Base-by-base conservation (phyloP, 768 basidiomycete genomes). In the Pleurotus cornucopiae region DNA sequence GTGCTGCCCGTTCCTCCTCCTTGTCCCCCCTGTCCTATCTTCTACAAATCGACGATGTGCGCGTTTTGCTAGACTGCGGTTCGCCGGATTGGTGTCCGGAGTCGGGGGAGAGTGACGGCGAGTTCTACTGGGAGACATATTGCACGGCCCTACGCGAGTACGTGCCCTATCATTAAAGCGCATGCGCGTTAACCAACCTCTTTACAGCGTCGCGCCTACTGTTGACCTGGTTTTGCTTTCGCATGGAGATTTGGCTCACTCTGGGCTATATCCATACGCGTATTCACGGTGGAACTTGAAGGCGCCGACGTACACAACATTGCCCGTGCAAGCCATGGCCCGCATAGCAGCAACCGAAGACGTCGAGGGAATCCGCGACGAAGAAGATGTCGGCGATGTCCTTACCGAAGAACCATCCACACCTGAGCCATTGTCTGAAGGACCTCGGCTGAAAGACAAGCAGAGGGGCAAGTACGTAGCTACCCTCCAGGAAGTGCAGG, bases 321-420 rank as follows among this genome's bases (percentile, higher is more conserved):
- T 98, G 23, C 96, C 96, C 38, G 94, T 97, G 0, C 92, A 95
- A 62, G 93, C 95, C 55, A 96, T 94, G 88, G 96, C 91, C 3
- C 81, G 92, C 34, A 91, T 98, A 43, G 92, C 92, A 13, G 88
- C 90, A 2, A 81, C 88, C 5, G 93, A 98, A 69, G 94, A 97
- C 64, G 81, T 88, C 1, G 91, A 94, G 62, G 84, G 85, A 12
- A 79, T 93, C 14, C 77, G 88, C 43, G 86, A 87, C 45, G 88
- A 93, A 66, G 80, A 90, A 62, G 83, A 86, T 57, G 72, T 90
- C 13, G 78, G 76, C n/a, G 79, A 81, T 39, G 71, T 71, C 18
- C 61, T 58, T 5, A 58, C 58, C 11, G 63, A 64, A 30, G 63
- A 63, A 4, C 53, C 62, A 4, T 66, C 69, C 57, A 68, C 68